phyloP scores from a whole-genome alignment of 1,284 basidiomycete species.

The Leccinum fuscescens region DNA sequence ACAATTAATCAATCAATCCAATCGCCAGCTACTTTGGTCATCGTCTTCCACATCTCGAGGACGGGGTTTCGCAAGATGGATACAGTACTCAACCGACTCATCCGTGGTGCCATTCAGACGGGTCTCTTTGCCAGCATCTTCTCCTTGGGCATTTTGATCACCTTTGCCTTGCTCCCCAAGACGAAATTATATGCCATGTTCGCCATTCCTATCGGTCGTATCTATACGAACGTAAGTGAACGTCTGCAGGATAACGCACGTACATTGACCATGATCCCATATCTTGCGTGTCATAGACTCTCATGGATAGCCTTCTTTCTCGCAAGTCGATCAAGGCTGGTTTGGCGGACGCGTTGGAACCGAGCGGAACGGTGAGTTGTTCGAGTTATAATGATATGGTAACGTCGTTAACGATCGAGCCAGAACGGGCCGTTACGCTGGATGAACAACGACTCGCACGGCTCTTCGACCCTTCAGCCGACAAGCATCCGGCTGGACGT shows the following conservation, averaged over 20 bases:
- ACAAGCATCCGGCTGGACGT: neutral
- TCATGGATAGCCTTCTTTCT: neutral
- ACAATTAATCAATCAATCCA: neutral
- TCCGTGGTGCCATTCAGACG: constrained; percentile 1
- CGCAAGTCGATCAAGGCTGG: neutral
- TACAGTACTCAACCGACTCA: neutral
- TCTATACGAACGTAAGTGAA: constrained; percentile 1
- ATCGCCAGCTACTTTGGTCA: neutral
- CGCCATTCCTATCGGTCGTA: constrained; percentile 1
- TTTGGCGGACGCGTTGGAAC: neutral
- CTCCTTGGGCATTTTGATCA: neutral
- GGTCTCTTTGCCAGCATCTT: neutral
- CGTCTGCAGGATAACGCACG: neutral
- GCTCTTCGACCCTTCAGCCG: neutral
- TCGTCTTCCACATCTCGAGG: neutral
- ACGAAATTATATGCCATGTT: neutral
- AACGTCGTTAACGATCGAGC: neutral
- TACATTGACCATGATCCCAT: neutral
- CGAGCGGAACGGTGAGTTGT: neutral
- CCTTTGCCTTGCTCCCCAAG: neutral
- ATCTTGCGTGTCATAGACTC: neutral
- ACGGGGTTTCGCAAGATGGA: neutral
- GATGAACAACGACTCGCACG: neutral
- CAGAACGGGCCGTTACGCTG: neutral
- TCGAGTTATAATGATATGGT: neutral